Conservation (phyloP, 164 flowering plant genomes). For the Vitis cinerea region DNA sequence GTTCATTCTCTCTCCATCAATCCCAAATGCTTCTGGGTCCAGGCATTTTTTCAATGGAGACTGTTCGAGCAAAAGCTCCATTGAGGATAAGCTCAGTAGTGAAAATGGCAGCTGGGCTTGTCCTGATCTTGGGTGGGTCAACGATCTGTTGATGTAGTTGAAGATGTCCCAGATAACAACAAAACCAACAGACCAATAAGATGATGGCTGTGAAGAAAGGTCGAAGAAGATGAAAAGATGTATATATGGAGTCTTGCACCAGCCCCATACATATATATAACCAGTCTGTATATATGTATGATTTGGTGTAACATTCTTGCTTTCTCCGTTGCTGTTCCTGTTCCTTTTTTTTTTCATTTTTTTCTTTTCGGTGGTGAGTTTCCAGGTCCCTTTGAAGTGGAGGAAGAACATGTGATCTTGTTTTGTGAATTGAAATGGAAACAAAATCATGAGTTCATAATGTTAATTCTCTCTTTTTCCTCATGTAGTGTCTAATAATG, state of each 20-base stretch:
- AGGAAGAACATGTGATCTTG: too few relatives aligned
- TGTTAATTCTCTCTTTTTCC: too few relatives aligned
- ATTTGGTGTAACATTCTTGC: conserved; percentile 12
- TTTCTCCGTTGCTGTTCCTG: not conserved
- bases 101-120: conserved; percentile 4
- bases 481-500: too few relatives aligned
- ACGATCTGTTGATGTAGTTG: conserved; percentile 48
- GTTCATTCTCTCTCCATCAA: conserved; percentile 36
- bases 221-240: not conserved
- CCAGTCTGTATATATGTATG: not conserved
- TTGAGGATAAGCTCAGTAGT: not conserved
- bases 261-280: conserved; percentile 8
- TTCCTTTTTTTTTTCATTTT: not conserved
- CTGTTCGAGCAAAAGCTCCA: not conserved
- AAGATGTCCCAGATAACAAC: not conserved
- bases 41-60: conserved; percentile 13
- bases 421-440: too few relatives aligned
- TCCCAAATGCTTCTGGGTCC: conserved; percentile 22
- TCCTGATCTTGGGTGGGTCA: conserved; percentile 68
- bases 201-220: not conserved
- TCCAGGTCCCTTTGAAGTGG: not conserved
- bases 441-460: too few relatives aligned
- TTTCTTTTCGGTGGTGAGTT: not conserved
- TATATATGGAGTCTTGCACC: conserved; percentile 19
- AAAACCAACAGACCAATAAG: not conserved